phyloP scores from a whole-genome alignment of 2,329 filamentous ascomycete genomes.

The Mycosphaerella sp. region DNA sequence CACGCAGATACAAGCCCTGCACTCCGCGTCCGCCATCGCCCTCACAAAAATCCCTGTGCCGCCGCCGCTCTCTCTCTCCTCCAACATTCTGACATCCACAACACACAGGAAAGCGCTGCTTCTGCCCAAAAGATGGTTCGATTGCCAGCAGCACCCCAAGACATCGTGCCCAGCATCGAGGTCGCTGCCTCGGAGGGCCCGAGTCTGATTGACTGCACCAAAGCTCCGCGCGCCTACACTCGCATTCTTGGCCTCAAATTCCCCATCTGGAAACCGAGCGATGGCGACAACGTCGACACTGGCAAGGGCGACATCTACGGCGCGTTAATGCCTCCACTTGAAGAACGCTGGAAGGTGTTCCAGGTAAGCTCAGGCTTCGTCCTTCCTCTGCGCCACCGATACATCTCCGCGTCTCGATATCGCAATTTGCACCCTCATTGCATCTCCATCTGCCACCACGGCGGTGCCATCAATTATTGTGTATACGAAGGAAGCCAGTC shows the following conservation, averaged over 20 bases:
- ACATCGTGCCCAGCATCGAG: constrained; percentile 8
- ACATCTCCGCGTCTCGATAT: neutral
- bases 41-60: too few species aligned
- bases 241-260: constrained; percentile 25
- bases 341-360: constrained; percentile 37
- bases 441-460: neutral
- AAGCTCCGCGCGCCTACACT: constrained; percentile 23
- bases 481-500: neutral
- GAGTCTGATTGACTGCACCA: constrained; percentile 15
- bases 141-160: constrained; percentile 12
- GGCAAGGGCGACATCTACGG: constrained; percentile 24
- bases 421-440: neutral
- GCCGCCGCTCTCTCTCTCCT: too few species aligned
- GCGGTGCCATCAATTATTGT: neutral
- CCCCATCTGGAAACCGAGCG: constrained; percentile 35
- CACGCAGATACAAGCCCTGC: too few species aligned
- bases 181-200: constrained; percentile 5
- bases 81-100: too few species aligned
- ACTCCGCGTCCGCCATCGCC: neutral
- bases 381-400: neutral
- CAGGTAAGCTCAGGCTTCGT: constrained; percentile 18
- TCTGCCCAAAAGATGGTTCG: neutral
- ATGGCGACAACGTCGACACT: constrained; percentile 35
- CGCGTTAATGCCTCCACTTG: constrained; percentile 11
- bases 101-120: neutral